Conservation (phyloP, 805 yeast genomes). For the Hanseniaspora clermontiae region DNA sequence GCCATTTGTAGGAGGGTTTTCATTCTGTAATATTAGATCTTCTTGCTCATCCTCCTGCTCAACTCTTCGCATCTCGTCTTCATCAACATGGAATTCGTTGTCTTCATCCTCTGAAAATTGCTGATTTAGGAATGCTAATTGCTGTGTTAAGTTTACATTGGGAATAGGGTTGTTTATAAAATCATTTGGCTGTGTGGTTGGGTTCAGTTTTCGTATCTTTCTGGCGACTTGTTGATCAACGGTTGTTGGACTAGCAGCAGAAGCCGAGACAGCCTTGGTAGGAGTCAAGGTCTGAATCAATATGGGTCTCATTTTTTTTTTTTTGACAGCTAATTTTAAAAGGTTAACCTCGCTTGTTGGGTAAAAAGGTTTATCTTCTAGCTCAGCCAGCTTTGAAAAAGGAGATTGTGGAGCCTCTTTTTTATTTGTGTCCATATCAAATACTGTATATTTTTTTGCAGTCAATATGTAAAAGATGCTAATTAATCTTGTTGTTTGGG, state of each 20-base stretch:
- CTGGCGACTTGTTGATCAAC: background rate
- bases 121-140: conserved; percentile 7
- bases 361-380: background rate
- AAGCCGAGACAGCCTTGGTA: background rate
- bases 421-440: background rate
- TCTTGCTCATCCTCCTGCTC: conserved; percentile 21
- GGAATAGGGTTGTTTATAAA: background rate
- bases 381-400: background rate
- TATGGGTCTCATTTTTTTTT: conserved; percentile 3
- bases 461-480: too few relatives aligned
- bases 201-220: background rate
- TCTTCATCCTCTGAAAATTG: conserved; percentile 10
- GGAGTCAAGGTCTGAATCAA: conserved; percentile 8
- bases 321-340: background rate
- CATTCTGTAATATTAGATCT: conserved; percentile 32
- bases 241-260: background rate
- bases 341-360: background rate
- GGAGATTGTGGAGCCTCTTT: background rate
- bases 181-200: background rate
- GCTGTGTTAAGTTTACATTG: background rate
- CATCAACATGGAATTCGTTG: conserved; percentile 10
- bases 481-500: background rate
- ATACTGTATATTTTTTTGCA: background rate
- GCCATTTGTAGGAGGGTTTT: conserved; percentile 17
- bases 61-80: conserved; percentile 9